phyloP scores from a whole-genome alignment of 768 basidiomycete species.

The Auriscalpium microsporum region DNA sequence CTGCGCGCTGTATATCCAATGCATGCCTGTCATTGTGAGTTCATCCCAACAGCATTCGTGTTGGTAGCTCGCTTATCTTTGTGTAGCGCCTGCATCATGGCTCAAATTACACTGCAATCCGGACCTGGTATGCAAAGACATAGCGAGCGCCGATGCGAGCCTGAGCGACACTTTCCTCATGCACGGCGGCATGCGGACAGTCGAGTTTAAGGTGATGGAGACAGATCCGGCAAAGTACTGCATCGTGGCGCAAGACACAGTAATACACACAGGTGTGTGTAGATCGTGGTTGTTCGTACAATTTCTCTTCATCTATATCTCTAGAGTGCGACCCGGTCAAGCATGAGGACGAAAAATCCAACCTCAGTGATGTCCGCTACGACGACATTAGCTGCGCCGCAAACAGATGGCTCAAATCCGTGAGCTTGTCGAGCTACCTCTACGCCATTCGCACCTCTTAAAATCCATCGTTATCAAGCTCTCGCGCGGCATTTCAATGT shows the following conservation, averaged over 20 bases:
- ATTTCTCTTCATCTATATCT: slow-evolving; percentile 10
- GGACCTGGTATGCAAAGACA: too few species aligned
- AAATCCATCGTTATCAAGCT: slow-evolving; percentile 99
- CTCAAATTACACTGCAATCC: too few species aligned
- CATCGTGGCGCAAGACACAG: slow-evolving; percentile 98
- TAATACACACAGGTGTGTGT: slow-evolving; percentile 76
- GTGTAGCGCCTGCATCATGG: too few species aligned
- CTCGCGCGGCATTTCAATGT: slow-evolving; percentile 97
- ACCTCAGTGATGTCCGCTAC: slow-evolving; percentile 94
- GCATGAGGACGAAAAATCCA: slow-evolving; percentile 96
- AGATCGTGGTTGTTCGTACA: background rate
- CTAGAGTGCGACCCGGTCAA: slow-evolving; percentile 97
- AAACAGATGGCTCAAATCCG: slow-evolving; percentile 99
- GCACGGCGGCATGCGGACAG: slow-evolving; percentile 95
- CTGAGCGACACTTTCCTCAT: slow-evolving; percentile 99
- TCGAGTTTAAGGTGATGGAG: slow-evolving; percentile 99
- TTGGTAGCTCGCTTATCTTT: too few species aligned
- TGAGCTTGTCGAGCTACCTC: slow-evolving; percentile 95
- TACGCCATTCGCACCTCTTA: slow-evolving; percentile 98
- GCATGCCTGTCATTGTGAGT: too few species aligned
- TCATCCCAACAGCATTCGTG: too few species aligned
- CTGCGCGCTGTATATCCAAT: too few species aligned
- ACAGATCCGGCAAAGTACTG: slow-evolving; percentile 97
- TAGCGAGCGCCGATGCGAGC: too few species aligned
- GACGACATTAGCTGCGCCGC: slow-evolving; percentile 98